phyloP scores from a whole-genome alignment of 768 basidiomycete species.

The Tephrocybe sp. region DNA sequence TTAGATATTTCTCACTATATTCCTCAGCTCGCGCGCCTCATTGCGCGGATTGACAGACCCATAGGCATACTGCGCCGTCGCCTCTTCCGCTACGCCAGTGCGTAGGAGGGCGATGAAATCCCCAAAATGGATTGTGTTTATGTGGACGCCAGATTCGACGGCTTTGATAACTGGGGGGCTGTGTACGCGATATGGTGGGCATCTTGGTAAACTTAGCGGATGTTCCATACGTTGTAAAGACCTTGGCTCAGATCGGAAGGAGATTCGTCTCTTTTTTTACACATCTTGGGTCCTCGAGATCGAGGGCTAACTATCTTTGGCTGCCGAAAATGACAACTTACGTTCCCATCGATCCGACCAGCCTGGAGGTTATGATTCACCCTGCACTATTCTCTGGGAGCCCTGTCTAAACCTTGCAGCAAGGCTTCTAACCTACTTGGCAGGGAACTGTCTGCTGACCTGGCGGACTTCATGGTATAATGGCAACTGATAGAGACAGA shows the following conservation, averaged over 20 bases:
- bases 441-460: conserved; percentile 84
- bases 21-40: no score
- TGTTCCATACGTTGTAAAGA: conserved; percentile 72
- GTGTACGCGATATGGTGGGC: conserved; percentile 74
- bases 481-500: conserved; percentile 54
- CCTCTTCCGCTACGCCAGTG: no score
- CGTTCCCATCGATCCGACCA: conserved; percentile 77
- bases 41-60: no score
- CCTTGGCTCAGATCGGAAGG: conserved; percentile 86
- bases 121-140: conserved; percentile 73
- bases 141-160: conserved; percentile 62
- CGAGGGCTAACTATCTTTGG: conserved; percentile 2
- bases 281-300: neutral
- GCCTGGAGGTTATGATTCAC: conserved; percentile 76
- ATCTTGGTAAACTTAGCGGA: conserved; percentile 78
- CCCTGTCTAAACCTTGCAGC: conserved; percentile 57
- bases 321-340: conserved; percentile 55
- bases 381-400: conserved; percentile 69
- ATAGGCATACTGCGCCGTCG: no score
- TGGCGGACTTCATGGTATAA: conserved; percentile 87
- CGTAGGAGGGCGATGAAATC: no score
- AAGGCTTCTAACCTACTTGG: conserved; percentile 75
- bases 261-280: conserved; percentile 57
- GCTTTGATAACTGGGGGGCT: conserved; percentile 81
- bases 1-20: no score